phyloP scores from a whole-genome alignment of 2,329 filamentous ascomycete genomes.

The Aspergillus fijiensis region DNA sequence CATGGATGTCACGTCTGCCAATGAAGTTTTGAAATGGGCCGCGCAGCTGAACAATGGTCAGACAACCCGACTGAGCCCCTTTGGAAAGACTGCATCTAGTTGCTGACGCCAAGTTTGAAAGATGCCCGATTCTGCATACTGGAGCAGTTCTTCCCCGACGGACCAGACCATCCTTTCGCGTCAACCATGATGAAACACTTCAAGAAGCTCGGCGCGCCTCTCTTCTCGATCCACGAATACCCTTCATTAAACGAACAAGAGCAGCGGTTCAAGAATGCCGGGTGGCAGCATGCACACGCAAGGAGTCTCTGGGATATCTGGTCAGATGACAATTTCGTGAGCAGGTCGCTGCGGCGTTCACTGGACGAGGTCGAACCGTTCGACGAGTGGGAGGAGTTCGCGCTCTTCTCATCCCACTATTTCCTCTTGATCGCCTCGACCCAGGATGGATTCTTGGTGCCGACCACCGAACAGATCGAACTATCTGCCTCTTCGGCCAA shows the following conservation, averaged over 20 bases:
- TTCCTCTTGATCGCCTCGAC: slow-evolving; percentile 69
- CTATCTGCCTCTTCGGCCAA: not conserved
- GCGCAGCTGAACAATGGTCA: slow-evolving; percentile 66
- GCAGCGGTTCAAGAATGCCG: slow-evolving; percentile 65
- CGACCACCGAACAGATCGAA: not conserved
- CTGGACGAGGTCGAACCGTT: slow-evolving; percentile 78
- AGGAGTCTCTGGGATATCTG: slow-evolving; percentile 81
- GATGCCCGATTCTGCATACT: slow-evolving; percentile 78
- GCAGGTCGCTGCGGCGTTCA: slow-evolving; percentile 55
- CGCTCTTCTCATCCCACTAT: slow-evolving; percentile 81
- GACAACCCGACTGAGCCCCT: slow-evolving; percentile 16
- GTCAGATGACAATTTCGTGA: slow-evolving; percentile 67
- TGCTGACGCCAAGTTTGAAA: slow-evolving; percentile 15
- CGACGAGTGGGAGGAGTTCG: slow-evolving; percentile 95
- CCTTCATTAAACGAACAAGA: slow-evolving; percentile 65
- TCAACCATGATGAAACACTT: slow-evolving; percentile 83
- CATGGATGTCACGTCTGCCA: slow-evolving; percentile 72
- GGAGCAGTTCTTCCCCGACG: slow-evolving; percentile 81
- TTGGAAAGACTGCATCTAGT: not conserved
- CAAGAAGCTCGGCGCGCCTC: slow-evolving; percentile 72
- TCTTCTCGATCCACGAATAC: slow-evolving; percentile 72
- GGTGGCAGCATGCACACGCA: slow-evolving; percentile 64
- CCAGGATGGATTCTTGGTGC: slow-evolving; percentile 1
- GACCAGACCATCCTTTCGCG: slow-evolving; percentile 77
- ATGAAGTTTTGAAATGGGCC: slow-evolving; percentile 77